These are phyloP conservation scores for Basipetospora chlamydospora DNA, from an alignment of 2,329 filamentous ascomycete species.

Conservation along the genomic window DNA sequence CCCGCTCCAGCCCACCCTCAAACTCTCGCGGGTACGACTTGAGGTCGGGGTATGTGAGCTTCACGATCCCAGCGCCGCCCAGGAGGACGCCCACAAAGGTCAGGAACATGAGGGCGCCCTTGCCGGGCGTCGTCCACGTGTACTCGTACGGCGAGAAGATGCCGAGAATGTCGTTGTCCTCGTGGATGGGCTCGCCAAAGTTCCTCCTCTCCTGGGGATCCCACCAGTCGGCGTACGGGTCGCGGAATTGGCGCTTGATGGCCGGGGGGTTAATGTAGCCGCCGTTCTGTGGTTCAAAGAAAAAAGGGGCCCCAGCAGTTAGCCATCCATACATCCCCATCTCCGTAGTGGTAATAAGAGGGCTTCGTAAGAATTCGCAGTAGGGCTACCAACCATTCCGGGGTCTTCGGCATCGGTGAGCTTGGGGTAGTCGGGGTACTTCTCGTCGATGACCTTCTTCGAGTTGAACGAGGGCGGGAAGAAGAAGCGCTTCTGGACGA, in stretches of 20 bases:
- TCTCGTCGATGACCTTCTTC: slow-evolving; percentile 32
- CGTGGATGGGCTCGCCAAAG: slow-evolving; percentile 90
- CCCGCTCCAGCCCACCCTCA: slow-evolving; percentile 56
- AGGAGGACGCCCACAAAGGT: slow-evolving; percentile 51
- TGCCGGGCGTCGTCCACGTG: slow-evolving; percentile 61
- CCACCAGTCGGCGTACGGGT: slow-evolving; percentile 91
- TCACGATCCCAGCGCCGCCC: slow-evolving; percentile 52
- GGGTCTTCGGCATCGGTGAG: slow-evolving; percentile 50
- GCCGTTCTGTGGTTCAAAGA: slow-evolving; percentile 57
- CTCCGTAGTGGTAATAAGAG: too few relatives aligned
- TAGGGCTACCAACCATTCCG: slow-evolving; percentile 49
- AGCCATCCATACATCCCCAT: too few relatives aligned
- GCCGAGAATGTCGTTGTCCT: slow-evolving; percentile 87
- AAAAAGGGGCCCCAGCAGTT: too few relatives aligned
- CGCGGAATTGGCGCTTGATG: slow-evolving; percentile 81
- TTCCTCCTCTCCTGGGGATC: slow-evolving; percentile 95
- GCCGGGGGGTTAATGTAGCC: slow-evolving; percentile 66
- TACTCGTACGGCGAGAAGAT: slow-evolving; percentile 85
- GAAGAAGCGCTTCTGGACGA: slow-evolving; percentile 42
- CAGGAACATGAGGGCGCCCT: slow-evolving; percentile 53
- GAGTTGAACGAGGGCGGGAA: slow-evolving; percentile 34
- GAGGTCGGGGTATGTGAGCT: slow-evolving; percentile 57
- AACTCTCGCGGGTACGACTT: slow-evolving; percentile 56
- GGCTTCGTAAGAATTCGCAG: too few relatives aligned
- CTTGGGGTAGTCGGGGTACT: slow-evolving; percentile 31